Conservation (phyloP, 2,329 filamentous ascomycete genomes). For the Penicillium sp. region DNA sequence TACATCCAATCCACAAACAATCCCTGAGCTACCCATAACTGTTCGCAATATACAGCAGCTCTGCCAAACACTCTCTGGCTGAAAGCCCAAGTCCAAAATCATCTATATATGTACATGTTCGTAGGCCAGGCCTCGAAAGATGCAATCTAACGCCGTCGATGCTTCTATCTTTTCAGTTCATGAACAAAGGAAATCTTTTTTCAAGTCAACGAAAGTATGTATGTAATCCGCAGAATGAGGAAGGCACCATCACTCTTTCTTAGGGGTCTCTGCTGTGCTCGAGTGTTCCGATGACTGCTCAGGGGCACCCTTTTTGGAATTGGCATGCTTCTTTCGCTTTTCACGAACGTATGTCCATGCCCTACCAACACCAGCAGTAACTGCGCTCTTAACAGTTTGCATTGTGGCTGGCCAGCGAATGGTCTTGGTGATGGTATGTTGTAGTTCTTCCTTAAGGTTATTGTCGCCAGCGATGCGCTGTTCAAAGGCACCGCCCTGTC, state of each 20-base stretch:
- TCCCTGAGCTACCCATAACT: background rate
- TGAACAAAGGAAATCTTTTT: background rate
- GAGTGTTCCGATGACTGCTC: background rate
- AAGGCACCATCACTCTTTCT: constrained; percentile 5
- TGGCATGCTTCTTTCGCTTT: constrained; percentile 65
- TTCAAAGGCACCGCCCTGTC: constrained; percentile 82
- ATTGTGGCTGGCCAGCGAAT: constrained; percentile 88
- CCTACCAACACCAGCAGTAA: constrained; percentile 71
- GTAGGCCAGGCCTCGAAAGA: constrained; percentile 3
- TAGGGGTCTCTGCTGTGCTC: background rate
- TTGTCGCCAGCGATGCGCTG: constrained; percentile 72
- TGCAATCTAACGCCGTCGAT: constrained; percentile 6
- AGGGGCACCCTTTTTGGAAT: constrained; percentile 29
- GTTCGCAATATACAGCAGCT: background rate
- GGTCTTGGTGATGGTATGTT: constrained; percentile 76
- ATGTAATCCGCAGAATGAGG: background rate
- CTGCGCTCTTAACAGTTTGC: constrained; percentile 77
- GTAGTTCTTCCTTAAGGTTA: constrained; percentile 66
- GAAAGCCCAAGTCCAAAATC: background rate
- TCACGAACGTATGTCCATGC: constrained; percentile 75
- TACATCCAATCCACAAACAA: background rate
- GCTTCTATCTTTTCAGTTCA: background rate
- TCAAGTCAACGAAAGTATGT: background rate
- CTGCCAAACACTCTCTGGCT: background rate
- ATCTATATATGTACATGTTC: constrained; percentile 9